Evolutionary conservation across 345 rosid species (phyloP), one percentile per base, ranked within the genome.

Genomic region (Hibiscus syriacus): DNA sequence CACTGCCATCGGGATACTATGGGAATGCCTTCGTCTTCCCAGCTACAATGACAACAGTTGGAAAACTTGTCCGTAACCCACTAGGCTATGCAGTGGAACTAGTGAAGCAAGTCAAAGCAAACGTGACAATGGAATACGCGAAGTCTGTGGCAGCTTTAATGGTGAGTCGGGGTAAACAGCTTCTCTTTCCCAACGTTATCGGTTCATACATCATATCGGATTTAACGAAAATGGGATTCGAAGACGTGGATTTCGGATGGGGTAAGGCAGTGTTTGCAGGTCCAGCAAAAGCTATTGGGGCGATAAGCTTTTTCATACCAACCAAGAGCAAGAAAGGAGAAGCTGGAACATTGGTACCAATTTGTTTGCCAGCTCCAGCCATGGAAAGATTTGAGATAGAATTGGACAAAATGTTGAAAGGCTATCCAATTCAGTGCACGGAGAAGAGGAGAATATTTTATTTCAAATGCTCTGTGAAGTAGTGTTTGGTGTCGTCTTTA

Each of bases 181-280:
- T 82, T 11, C 74, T 69, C 10, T 19, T 8, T 3, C 78, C 80
- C 3, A 64, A 2, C 27, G 60, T 58, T 12, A 73, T 76, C 13
- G 66, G 80, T 9, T 46, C 81, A 0, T 80, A 16, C 64, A 62
- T 80, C 26, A 50, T 85, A 45, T 76, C 87, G 10, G 90, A 83
- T 22, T 43, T 78, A 61, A 83, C 75, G 3, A 67, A 41, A 1
- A 70, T 55, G 6, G 85, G 80, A 29, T 73, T 85, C 3, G 76
- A 53, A 10, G 49, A 72, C 1, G 71, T 75, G 0, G 80, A 85
- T 49, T 80, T 77, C 11, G 86, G 93, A 2, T 87, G 87, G 88
- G 90, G 93, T 2, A 78, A 76, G 72, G 74, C 93, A 4, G 78
- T 66, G 11, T 87, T 82, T 26, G 86, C 80, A 1, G 90, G 88